A percentile compares a stretch with the other conserved stretches of the same genome.
These are phyloP conservation scores for Plasmodium falciparum DNA, from an alignment of 169 alveolate species.

Conservation along the genomic window DNA sequence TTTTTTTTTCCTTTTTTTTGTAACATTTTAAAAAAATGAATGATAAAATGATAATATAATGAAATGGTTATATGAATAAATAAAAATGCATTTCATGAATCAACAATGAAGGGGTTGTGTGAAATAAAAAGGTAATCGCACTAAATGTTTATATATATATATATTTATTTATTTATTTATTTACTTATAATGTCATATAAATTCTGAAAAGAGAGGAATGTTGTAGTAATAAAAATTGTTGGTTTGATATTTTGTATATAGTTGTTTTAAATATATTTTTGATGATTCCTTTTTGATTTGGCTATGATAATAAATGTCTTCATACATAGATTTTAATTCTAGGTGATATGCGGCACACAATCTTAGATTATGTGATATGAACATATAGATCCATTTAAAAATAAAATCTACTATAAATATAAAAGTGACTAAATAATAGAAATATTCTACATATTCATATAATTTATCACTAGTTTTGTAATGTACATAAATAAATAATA, in stretches of 20 bases:
- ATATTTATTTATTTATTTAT: neutral
- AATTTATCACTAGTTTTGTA: conserved; percentile 2
- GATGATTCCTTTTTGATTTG: neutral
- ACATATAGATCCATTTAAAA: conserved; percentile 33
- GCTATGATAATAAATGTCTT: conserved; percentile 32
- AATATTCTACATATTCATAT: conserved; percentile 11
- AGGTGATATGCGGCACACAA: conserved; percentile 8
- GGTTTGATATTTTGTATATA: conserved; percentile 34
- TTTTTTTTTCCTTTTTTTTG: no score
- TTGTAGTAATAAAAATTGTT: conserved; percentile 40
- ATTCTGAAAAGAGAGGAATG: conserved; percentile 64
- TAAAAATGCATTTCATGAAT: no score
- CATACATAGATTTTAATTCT: conserved; percentile 52
- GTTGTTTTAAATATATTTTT: conserved; percentile 5
- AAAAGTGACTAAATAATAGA: conserved; percentile 9
- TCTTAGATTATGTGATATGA: conserved; percentile 36
- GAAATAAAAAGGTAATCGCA: no score
- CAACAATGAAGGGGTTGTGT: no score
- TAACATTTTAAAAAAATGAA: no score
- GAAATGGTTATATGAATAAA: no score
- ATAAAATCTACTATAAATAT: conserved; percentile 19
- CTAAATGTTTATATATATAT: no score
- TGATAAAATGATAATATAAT: no score
- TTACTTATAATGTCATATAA: neutral
- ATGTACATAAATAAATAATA: conserved; percentile 34